A percentile compares a stretch with the other conserved stretches of the same genome.
phyloP scores from a whole-genome alignment of 164 flowering plant genomes.

The Vitis rupestris region DNA sequence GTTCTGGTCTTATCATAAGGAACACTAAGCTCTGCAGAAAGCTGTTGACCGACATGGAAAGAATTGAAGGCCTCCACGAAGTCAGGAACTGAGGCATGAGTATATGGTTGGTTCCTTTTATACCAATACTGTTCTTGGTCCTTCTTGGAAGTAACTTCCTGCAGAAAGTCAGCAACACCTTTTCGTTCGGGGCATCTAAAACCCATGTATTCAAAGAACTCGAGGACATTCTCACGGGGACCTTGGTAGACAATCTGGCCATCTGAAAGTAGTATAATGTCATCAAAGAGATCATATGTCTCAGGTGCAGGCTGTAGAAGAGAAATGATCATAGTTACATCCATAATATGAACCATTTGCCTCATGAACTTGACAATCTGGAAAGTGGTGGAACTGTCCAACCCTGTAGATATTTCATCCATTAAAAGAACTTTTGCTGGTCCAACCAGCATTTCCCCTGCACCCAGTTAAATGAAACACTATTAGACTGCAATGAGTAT shows the following conservation, averaged over 20 bases:
- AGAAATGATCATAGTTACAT: constrained; percentile 47
- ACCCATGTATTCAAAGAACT: constrained; percentile 59
- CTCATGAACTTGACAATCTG: constrained; percentile 49
- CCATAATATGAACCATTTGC: constrained; percentile 55
- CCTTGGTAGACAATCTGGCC: constrained; percentile 72
- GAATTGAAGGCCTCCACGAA: constrained; percentile 48
- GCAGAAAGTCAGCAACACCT: constrained; percentile 69
- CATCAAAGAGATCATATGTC: constrained; percentile 51
- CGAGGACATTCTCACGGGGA: constrained; percentile 50
- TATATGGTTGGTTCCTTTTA: constrained; percentile 37
- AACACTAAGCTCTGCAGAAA: constrained; percentile 40
- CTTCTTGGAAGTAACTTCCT: constrained; percentile 66
- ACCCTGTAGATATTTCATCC: constrained; percentile 71
- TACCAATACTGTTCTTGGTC: constrained; percentile 74
- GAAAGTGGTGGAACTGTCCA: constrained; percentile 65
- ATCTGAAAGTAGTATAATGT: constrained; percentile 59
- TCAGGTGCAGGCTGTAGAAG: constrained; percentile 62
- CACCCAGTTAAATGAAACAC: neutral
- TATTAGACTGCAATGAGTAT: neutral
- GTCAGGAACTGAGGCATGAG: constrained; percentile 47
- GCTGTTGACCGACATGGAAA: constrained; percentile 51
- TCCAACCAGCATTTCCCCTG: constrained; percentile 72
- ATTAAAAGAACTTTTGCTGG: constrained; percentile 52
- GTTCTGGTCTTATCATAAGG: constrained; percentile 55
- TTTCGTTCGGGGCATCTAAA: constrained; percentile 69